These are phyloP conservation scores for Fusarium luffae DNA, from an alignment of 2,329 filamentous ascomycete species.

Conservation along the genomic window DNA sequence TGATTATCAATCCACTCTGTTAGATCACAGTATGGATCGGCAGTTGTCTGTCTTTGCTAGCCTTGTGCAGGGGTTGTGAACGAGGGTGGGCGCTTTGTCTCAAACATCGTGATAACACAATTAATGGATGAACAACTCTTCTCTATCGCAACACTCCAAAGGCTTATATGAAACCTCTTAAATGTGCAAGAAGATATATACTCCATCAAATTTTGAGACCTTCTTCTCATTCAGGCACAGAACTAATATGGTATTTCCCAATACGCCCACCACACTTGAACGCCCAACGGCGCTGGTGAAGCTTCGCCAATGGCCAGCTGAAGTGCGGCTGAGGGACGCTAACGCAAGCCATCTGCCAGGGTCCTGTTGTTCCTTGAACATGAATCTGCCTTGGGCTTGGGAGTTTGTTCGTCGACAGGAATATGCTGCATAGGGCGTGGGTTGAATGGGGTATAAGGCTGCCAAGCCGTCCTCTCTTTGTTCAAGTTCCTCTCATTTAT, in stretches of 20 bases:
- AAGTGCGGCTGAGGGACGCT: slow-evolving; percentile 43
- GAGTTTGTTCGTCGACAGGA: not conserved
- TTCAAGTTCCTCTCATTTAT: not conserved
- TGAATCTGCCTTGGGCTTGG: slow-evolving; percentile 44
- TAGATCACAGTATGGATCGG: not conserved
- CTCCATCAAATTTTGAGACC: not conserved
- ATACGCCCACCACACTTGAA: slow-evolving; percentile 7
- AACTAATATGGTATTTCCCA: not conserved
- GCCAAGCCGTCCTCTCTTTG: not conserved
- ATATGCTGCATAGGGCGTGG: not conserved
- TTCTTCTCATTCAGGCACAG: not conserved
- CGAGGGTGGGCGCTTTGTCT: slow-evolving; percentile 3
- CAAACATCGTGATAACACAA: not conserved
- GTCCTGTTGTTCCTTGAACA: not conserved
- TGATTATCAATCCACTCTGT: not conserved
- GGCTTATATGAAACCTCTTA: too few species aligned
- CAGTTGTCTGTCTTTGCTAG: slow-evolving; percentile 3
- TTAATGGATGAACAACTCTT: not conserved
- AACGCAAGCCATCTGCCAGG: slow-evolving; percentile 37
- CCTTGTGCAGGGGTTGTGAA: slow-evolving; percentile 2
- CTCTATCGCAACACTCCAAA: not conserved
- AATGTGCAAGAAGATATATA: not conserved
- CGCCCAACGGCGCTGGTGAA: slow-evolving; percentile 23
- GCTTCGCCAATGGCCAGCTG: slow-evolving; percentile 23
- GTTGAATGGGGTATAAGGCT: slow-evolving; percentile 5